Evolutionary conservation across 2,329 filamentous ascomycete genomes (phyloP).

Genomic region (Metarhizium rileyi): DNA sequence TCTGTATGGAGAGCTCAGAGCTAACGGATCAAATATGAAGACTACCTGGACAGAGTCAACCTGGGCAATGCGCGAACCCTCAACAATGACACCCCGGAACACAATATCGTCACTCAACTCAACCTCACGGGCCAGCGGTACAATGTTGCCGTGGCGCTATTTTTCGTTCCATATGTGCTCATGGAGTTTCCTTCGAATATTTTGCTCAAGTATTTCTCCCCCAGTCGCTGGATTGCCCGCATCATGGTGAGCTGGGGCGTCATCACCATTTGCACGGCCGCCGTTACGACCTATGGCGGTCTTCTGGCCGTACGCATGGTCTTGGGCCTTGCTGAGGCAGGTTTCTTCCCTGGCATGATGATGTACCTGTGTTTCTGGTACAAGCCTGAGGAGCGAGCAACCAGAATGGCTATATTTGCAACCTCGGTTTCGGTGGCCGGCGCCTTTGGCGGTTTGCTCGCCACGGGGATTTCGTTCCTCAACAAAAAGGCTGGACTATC

Average conservation of each 20-base stretch:
- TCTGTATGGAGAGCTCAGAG: background rate
- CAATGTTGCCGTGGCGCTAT: slow-evolving; percentile 21
- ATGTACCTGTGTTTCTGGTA: slow-evolving; percentile 57
- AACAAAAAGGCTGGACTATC: slow-evolving; percentile 35
- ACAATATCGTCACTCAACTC: slow-evolving; percentile 22
- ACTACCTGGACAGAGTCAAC: slow-evolving; percentile 22
- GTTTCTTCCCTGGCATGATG: slow-evolving; percentile 42
- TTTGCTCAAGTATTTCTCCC: slow-evolving; percentile 24
- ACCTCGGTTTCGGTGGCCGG: slow-evolving; percentile 47
- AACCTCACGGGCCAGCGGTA: slow-evolving; percentile 21
- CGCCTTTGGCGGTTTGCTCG: slow-evolving; percentile 51
- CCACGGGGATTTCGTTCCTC: slow-evolving; percentile 38
- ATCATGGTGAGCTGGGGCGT: slow-evolving; percentile 39
- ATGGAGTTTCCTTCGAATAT: slow-evolving; percentile 24
- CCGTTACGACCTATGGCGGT: slow-evolving; percentile 36
- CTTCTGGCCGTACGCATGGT: slow-evolving; percentile 38
- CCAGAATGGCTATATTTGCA: slow-evolving; percentile 50
- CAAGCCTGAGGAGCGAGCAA: slow-evolving; percentile 47
- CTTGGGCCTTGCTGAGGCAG: slow-evolving; percentile 41
- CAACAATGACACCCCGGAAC: slow-evolving; percentile 23
- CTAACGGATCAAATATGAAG: background rate
- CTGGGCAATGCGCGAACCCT: slow-evolving; percentile 24
- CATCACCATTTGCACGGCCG: slow-evolving; percentile 37
- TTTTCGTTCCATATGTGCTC: slow-evolving; percentile 21
- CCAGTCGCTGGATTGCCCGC: slow-evolving; percentile 22